Base-by-base conservation (phyloP, 2,329 filamentous ascomycete genomes). In the Penicillium carneum region DNA sequence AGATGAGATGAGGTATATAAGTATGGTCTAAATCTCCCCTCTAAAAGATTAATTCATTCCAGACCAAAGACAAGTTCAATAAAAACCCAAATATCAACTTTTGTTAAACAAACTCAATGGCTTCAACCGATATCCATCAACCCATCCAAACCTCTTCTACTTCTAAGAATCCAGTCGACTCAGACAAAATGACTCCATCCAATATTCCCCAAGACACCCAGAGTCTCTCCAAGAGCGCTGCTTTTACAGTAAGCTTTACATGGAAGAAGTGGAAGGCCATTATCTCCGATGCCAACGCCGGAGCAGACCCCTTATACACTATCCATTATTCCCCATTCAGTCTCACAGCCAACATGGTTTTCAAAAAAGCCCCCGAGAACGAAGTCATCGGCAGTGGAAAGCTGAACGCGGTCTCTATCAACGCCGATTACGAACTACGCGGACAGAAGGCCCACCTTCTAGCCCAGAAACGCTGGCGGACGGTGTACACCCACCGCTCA, bases 401-500 rank as follows among this genome's bases (percentile, higher is more conserved):
- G 1, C 52, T 76, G 0, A 67, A 70, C 46, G 16, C 49, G 3
- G 29, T 75, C 60, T 65, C 51, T 16, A 76, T 75, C 48, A 66
- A 74, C 42, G 64, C 72, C 6, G 65, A 72, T 31, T 75, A 70
- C 54, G 63, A 71, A 34, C 52, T 72, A 18, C 66, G 68, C 45
- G 70, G 69, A 9, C 67, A 60, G 1, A 64, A 61, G 26, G 69
- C 66, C 8, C 67, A 61, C 3, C 57, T 75, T 4, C 54, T 65
- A 18, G 73, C 74, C 0, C 69, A 72, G 46, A 71, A 67, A 34
- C 72, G 73, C 23, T 69, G 67, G 51, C 61, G 64, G 23, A 72
- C 72, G 1, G 47, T 57, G 10, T 75, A 75, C 57, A 71, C 69
- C n/a, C 65, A 75, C 58, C 67, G 64, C 18, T 76, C 73, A 0